phyloP scores from a whole-genome alignment of 139 green algal species.

The Chlorella vulgaris region DNA sequence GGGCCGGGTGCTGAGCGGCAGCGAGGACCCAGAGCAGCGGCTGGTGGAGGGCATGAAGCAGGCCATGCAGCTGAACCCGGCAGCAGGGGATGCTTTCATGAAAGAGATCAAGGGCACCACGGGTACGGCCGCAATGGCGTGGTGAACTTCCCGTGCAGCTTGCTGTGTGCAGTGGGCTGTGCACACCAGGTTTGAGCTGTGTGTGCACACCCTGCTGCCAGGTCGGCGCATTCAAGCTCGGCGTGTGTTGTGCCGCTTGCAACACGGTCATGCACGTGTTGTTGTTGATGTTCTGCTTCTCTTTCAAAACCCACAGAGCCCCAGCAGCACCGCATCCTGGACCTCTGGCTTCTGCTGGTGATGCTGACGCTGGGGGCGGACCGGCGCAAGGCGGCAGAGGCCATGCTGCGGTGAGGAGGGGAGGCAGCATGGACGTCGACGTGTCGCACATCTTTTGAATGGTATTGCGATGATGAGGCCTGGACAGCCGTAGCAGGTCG shows the following conservation, averaged over 20 bases:
- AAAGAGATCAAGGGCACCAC: constrained; percentile 28
- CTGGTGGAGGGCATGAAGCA: constrained; percentile 37
- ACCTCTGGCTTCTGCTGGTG: constrained; percentile 50
- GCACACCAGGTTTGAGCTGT: background rate
- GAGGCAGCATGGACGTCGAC: too few species aligned
- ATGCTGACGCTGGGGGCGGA: constrained; percentile 19
- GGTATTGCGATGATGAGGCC: background rate
- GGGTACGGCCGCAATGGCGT: background rate
- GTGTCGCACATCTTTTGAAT: background rate
- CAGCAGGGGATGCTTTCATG: constrained; percentile 28
- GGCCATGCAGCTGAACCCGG: constrained; percentile 43
- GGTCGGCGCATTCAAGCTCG: too few species aligned
- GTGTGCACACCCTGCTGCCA: background rate
- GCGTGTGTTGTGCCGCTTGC: too few species aligned
- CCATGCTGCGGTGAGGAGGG: constrained; percentile 19
- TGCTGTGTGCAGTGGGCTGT: background rate
- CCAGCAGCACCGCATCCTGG: constrained; percentile 10
- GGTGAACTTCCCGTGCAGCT: background rate
- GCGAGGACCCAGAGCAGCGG: constrained; percentile 7
- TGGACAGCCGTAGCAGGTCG: background rate
- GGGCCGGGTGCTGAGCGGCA: background rate
- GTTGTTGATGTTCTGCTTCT: background rate
- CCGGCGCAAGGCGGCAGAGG: constrained; percentile 29
- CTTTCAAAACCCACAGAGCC: constrained; percentile 20
- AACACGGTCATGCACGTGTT: too few species aligned